Conservation (phyloP, 2,329 filamentous ascomycete species). For the Ascochyta rabiei region DNA sequence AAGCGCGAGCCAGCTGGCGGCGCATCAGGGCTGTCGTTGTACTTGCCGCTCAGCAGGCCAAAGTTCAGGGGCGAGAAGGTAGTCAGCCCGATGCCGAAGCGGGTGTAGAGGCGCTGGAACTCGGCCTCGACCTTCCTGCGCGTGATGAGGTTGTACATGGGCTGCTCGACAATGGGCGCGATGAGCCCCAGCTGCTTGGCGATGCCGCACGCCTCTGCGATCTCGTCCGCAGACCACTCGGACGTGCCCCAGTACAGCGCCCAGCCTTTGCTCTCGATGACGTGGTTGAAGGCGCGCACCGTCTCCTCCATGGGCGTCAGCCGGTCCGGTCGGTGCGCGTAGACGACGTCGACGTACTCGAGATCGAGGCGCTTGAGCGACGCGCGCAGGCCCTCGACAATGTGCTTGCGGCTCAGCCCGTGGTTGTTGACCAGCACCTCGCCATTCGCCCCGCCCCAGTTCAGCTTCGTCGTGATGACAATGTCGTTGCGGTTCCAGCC, state of each 20-base stretch:
- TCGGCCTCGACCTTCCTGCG: slow-evolving; percentile 64
- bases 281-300: slow-evolving; percentile 73
- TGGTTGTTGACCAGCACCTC: slow-evolving; percentile 65
- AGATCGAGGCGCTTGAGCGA: slow-evolving; percentile 64
- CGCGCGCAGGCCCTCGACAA: slow-evolving; percentile 69
- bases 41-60: slow-evolving; percentile 66
- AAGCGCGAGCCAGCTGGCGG: slow-evolving; percentile 65
- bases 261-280: slow-evolving; percentile 69
- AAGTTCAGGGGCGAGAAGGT: slow-evolving; percentile 63
- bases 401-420: slow-evolving; percentile 72
- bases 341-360: slow-evolving; percentile 71
- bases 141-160: slow-evolving; percentile 65
- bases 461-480: slow-evolving; percentile 58
- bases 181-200: slow-evolving; percentile 65
- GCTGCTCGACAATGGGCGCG: slow-evolving; percentile 58
- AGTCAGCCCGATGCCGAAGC: slow-evolving; percentile 62
- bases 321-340: slow-evolving; percentile 72
- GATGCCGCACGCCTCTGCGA: slow-evolving; percentile 65
- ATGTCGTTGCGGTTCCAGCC: slow-evolving; percentile 55
- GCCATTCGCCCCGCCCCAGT: slow-evolving; percentile 66
- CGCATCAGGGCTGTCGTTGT: slow-evolving; percentile 60
- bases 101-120: slow-evolving; percentile 60
- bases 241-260: slow-evolving; percentile 70
- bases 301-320: slow-evolving; percentile 74
- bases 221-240: slow-evolving; percentile 65